A percentile compares a stretch with the other conserved stretches of the same genome.
Evolutionary conservation across 2,329 filamentous ascomycete genomes (phyloP).

Genomic region (Parastagonospora nodorum): DNA sequence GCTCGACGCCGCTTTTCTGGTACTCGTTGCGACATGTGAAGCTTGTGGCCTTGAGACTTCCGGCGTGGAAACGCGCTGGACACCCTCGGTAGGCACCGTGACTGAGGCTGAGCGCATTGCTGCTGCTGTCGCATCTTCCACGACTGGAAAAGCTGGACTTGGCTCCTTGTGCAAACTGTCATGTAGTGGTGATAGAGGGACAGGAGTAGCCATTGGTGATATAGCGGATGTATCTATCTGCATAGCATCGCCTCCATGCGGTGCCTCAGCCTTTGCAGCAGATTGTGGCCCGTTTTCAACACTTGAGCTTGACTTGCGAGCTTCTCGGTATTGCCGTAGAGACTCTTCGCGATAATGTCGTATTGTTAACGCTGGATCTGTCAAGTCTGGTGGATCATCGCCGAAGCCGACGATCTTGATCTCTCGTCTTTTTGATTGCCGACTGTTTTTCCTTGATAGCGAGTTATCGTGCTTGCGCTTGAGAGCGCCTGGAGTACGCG

Average conservation of each 20-base stretch:
- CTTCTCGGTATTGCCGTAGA: slow-evolving; percentile 16
- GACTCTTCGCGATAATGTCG: slow-evolving; percentile 17
- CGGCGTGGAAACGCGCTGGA: too few species aligned
- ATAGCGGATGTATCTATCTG: background rate
- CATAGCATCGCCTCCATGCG: slow-evolving; percentile 10
- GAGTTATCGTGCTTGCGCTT: slow-evolving; percentile 33
- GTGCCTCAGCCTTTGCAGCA: background rate
- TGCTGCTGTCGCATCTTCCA: background rate
- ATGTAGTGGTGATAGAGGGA: slow-evolving; percentile 24
- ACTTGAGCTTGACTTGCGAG: slow-evolving; percentile 17
- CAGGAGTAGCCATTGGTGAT: background rate
- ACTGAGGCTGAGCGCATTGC: too few species aligned
- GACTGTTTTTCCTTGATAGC: slow-evolving; percentile 20
- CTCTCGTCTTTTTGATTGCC: slow-evolving; percentile 26
- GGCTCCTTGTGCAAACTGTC: slow-evolving; percentile 20
- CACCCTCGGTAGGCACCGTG: too few species aligned
- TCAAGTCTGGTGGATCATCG: background rate
- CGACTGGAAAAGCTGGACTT: background rate
- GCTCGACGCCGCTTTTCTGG: background rate
- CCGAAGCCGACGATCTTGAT: slow-evolving; percentile 29
- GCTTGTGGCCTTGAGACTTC: background rate
- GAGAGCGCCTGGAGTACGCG: slow-evolving; percentile 1
- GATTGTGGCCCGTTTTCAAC: slow-evolving; percentile 10
- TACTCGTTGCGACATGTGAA: background rate
- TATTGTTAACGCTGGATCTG: slow-evolving; percentile 7